phyloP scores from a whole-genome alignment of 2,329 filamentous ascomycete genomes.

The Hirsutella minnesotensis region DNA sequence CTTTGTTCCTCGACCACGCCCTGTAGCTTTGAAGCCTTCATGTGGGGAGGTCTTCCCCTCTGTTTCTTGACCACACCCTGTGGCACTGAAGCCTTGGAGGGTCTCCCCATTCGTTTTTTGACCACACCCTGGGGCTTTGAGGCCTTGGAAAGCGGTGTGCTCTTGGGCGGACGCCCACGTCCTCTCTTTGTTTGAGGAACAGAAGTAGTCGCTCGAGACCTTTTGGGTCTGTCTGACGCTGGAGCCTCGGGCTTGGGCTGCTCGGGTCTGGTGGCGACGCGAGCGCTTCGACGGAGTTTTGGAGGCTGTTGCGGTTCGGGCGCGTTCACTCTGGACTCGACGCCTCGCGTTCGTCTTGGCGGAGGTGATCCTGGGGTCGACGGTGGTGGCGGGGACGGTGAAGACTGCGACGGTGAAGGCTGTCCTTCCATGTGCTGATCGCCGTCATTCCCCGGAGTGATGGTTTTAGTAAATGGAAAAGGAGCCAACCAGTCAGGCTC shows the following conservation, averaged over 20 bases:
- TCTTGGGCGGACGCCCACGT: neutral
- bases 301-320: neutral
- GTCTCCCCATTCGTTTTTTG: neutral
- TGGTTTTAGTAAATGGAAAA: no score
- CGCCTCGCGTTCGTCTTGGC: neutral
- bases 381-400: no score
- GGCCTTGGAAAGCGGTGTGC: neutral
- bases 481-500: no score
- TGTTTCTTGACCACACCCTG: no score
- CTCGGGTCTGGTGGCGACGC: neutral
- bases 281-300: neutral
- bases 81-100: no score
- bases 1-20: no score
- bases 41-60: no score
- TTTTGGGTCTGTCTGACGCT: neutral
- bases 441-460: no score
- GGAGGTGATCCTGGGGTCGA: neutral
- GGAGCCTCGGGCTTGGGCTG: neutral
- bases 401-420: no score
- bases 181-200: neutral
- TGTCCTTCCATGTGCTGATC: no score
- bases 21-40: no score
- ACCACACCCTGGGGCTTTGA: neutral
- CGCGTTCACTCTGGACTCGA: neutral
- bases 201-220: neutral